Base-by-base conservation (phyloP, 2,329 filamentous ascomycete species). In the Fusarium decemcellulare region DNA sequence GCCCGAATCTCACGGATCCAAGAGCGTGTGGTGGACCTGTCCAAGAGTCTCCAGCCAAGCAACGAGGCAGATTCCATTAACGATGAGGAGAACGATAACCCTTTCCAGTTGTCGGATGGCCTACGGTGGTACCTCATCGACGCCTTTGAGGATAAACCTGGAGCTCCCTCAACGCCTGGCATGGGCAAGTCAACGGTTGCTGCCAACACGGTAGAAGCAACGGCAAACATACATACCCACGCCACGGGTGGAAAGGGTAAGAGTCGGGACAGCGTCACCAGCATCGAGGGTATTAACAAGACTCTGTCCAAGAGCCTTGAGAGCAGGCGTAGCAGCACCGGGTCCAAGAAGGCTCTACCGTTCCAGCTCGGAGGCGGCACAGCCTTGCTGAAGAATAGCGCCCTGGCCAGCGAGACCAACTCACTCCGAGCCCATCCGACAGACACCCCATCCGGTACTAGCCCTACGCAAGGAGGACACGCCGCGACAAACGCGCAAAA, bases 91-190 rank as follows among this genome's bases (percentile, higher is more conserved):
- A 94, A 97, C 68, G 96, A 98, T 70, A 99, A 99, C 76, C 96
- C 96, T 0, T 99, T 99, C 79, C 95, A 98, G 74, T 86, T 99
- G 12, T 97, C 94, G 0, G 96, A 99, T 74, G 96, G 96, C 4
- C 83, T 99, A 50, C 90, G 95, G 36, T 99, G 96, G 96, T 98
- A 98, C 80, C 87, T 99, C 7, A 91, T 99, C 37, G 95, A 99
- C 77, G 96, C 96, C 0, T 87, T 89, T 2, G 96, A 99, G 80
- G 96, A 99, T 80, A 98, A 97, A 76, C 90, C 94, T 1, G 92
- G 92, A 2, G 95, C 94, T 3, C 96, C 96, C 1, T 91, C 92
- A n/a, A 98, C 95, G 0, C 95, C 96, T 0, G 95, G 95, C 0
- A 87, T 97, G 58, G 93, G 93, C 40, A 97, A 97, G 79, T 95